phyloP scores from a whole-genome alignment of 306 rosid genomes.

The Pueraria montana region DNA sequence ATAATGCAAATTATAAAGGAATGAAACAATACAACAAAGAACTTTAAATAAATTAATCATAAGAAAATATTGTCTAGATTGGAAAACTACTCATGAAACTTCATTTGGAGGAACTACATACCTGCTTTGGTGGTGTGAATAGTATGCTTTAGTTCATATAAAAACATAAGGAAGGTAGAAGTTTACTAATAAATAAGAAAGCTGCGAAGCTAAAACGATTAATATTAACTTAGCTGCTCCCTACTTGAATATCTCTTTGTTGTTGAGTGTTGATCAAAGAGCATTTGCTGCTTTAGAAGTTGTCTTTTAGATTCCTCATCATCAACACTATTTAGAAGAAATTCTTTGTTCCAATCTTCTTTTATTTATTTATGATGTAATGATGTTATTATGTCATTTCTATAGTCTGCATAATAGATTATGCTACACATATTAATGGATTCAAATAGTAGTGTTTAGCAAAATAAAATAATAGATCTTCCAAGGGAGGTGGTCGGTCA shows the following conservation, averaged over 20 bases:
- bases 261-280: conserved; percentile 85
- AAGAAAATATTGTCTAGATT: conserved; percentile 74
- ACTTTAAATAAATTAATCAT: conserved; percentile 2
- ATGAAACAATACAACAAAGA: neutral
- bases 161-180: conserved; percentile 23
- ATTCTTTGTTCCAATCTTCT: too few relatives aligned
- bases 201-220: neutral
- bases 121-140: conserved; percentile 79
- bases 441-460: too few relatives aligned
- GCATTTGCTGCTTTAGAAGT: conserved; percentile 66
- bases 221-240: conserved; percentile 42
- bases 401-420: too few relatives aligned
- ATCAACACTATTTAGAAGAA: too few relatives aligned
- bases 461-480: too few relatives aligned
- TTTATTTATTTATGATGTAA: too few relatives aligned
- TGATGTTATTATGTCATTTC: too few relatives aligned
- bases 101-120: conserved; percentile 83
- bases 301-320: conserved; percentile 66
- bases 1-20: conserved; percentile 6
- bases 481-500: too few relatives aligned
- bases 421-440: too few relatives aligned
- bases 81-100: conserved; percentile 87
- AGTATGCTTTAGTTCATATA: conserved; percentile 76
- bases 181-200: conserved; percentile 16
- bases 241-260: conserved; percentile 76